Evolutionary conservation across 805 yeast genomes (phyloP).

Genomic region (Metschnikowia kunwiensis): DNA sequence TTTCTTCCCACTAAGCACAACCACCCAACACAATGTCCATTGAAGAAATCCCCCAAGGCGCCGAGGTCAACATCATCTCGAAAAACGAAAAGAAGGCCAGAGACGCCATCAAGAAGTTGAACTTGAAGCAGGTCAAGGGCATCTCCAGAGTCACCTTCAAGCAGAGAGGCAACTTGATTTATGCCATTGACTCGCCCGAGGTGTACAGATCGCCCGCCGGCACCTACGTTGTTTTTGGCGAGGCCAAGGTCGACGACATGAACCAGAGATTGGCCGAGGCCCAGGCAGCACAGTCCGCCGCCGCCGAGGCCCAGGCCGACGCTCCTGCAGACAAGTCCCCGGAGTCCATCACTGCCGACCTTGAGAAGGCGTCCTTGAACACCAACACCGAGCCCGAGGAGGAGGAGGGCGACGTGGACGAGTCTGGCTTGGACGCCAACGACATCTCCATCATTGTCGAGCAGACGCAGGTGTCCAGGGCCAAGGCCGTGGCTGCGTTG

Average conservation of each 20-base stretch:
- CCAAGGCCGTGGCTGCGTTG: slow-evolving; percentile 89
- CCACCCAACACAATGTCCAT: slow-evolving; percentile 32
- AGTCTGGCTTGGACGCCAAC: slow-evolving; percentile 74
- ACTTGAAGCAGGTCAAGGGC: slow-evolving; percentile 86
- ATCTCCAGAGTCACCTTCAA: slow-evolving; percentile 94
- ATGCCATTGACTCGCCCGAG: slow-evolving; percentile 89
- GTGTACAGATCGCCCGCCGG: slow-evolving; percentile 93
- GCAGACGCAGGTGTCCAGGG: slow-evolving; percentile 87
- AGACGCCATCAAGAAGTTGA: slow-evolving; percentile 81
- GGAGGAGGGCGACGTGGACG: slow-evolving; percentile 77
- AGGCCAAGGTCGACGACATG: slow-evolving; percentile 93
- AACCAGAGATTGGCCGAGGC: slow-evolving; percentile 82
- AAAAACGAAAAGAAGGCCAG: slow-evolving; percentile 96
- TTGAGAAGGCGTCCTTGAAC: slow-evolving; percentile 61
- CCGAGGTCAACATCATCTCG: slow-evolving; percentile 75
- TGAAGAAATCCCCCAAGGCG: slow-evolving; percentile 75
- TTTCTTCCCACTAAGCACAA: not conserved
- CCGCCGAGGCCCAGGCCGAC: slow-evolving; percentile 41
- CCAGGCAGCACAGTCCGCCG: slow-evolving; percentile 67
- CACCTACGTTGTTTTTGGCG: slow-evolving; percentile 95
- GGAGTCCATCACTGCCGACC: slow-evolving; percentile 78
- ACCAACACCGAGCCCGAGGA: slow-evolving; percentile 44
- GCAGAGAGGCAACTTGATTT: slow-evolving; percentile 85
- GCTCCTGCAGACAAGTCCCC: slow-evolving; percentile 55
- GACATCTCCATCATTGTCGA: slow-evolving; percentile 85